Base-by-base conservation (phyloP, 805 yeast genomes). In the Yarrowia sp. region DNA sequence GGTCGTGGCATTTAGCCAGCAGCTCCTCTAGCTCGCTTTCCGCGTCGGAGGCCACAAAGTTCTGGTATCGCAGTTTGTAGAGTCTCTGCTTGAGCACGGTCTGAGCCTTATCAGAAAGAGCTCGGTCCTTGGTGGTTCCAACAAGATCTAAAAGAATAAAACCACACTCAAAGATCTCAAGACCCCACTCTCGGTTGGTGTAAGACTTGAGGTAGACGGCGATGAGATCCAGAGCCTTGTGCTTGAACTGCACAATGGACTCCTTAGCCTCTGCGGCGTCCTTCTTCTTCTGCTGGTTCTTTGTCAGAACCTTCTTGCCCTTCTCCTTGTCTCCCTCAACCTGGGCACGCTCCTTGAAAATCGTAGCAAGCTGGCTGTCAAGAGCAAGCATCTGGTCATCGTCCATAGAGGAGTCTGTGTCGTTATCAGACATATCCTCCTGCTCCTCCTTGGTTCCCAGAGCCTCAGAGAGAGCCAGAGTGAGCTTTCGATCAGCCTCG, bases 301-400 rank as follows among this genome's bases (percentile, higher is more conserved):
- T 53, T 42, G 53, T 45, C 1, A 50, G 32, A 9, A 47, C 51
- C 62, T 70, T 68, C 89, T 82, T 74, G 83, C 84, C 73, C 80
- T 88, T 38, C 9, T 84, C 75, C 64, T 90, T 74, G 0, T 89
- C 88, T 67, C 84, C 86, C 69, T 86, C 85, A 13, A 47, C 45
- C 57, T 36, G 45, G 7, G 55, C 57, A 70, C 98, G 84, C 71
- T 91, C 93, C 71, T 88, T 84, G 81, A 93, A 93, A 65, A 93
- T 93, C 64, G 82, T 82, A 0, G 97, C 84, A 35, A 93, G 78
- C 67, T 91, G 95, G 22, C 82, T 89, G 73, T 93, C 98, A 70
- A 93, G 83, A 18, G 92, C 96, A 87, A 92, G 86, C 98, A 93
- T 93, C 74, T 92, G 92, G 71, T 92, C 97, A 75, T 92, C 98